A percentile compares a stretch with the other conserved stretches of the same genome.
phyloP scores from a whole-genome alignment of 2,329 filamentous ascomycete species.

The Nemania sp. region DNA sequence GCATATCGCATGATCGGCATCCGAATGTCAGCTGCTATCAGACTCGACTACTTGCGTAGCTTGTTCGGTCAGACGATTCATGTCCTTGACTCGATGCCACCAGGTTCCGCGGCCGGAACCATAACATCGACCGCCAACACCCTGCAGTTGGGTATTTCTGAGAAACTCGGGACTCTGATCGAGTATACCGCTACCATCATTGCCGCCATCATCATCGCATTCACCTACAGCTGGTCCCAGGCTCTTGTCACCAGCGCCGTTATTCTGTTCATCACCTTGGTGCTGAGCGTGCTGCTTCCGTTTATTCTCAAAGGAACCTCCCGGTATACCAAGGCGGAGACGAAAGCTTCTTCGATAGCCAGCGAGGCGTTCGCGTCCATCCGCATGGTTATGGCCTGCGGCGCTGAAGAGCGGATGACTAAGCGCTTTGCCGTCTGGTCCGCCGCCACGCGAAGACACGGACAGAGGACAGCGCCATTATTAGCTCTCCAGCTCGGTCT shows the following conservation, averaged over 20 bases:
- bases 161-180: conserved; percentile 63
- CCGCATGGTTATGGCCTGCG: conserved; percentile 66
- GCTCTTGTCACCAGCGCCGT: conserved; percentile 63
- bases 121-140: conserved; percentile 68
- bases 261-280: conserved; percentile 59
- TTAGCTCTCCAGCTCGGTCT: conserved; percentile 58
- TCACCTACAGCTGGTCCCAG: conserved; percentile 61
- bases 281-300: conserved; percentile 55
- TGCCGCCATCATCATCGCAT: conserved; percentile 58
- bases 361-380: conserved; percentile 65
- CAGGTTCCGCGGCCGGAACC: conserved; percentile 64
- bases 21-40: conserved; percentile 62
- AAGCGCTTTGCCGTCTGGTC: conserved; percentile 60
- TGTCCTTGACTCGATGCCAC: conserved; percentile 68
- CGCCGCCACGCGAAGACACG: conserved; percentile 56
- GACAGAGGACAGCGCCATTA: conserved; percentile 55
- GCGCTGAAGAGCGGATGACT: conserved; percentile 60
- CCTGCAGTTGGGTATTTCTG: conserved; percentile 67
- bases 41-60: conserved; percentile 66
- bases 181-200: conserved; percentile 60
- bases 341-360: conserved; percentile 61
- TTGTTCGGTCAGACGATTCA: conserved; percentile 70
- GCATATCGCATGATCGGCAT: conserved; percentile 66
- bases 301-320: conserved; percentile 59
- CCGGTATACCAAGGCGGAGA: conserved; percentile 56